Evolutionary conservation across 2,329 filamentous ascomycete species (phyloP).

Genomic region (Aspergillus intermedius): DNA sequence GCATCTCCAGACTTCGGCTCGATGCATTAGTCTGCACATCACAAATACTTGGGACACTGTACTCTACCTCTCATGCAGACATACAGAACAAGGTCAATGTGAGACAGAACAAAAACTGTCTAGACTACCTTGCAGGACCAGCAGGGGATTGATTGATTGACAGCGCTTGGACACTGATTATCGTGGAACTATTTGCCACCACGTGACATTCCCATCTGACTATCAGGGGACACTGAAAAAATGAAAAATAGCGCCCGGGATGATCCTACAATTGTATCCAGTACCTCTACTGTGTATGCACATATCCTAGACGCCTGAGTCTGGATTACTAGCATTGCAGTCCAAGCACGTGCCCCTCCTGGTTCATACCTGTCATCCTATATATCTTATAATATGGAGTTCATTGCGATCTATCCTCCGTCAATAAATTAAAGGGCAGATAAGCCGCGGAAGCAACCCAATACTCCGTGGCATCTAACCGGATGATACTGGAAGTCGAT

Average conservation of each 20-base stretch:
- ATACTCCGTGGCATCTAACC: neutral
- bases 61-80: too few relatives aligned
- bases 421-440: neutral
- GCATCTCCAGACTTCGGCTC: neutral
- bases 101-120: too few relatives aligned
- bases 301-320: neutral
- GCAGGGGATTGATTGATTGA: too few relatives aligned
- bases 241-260: neutral
- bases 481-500: neutral
- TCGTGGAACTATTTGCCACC: neutral
- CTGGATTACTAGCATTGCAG: neutral
- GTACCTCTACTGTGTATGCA: too few relatives aligned
- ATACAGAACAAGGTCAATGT: too few relatives aligned
- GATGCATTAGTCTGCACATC: constrained; percentile 1
- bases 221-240: too few relatives aligned
- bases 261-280: neutral
- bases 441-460: neutral
- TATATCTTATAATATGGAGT: neutral
- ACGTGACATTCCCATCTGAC: neutral
- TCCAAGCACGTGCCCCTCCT: neutral
- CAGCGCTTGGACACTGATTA: too few relatives aligned
- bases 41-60: neutral
- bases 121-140: too few relatives aligned
- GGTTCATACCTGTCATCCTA: neutral
- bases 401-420: too few relatives aligned